These are phyloP conservation scores for Neoboletus magnificus DNA, from an alignment of 768 basidiomycete species.

Conservation along the genomic window DNA sequence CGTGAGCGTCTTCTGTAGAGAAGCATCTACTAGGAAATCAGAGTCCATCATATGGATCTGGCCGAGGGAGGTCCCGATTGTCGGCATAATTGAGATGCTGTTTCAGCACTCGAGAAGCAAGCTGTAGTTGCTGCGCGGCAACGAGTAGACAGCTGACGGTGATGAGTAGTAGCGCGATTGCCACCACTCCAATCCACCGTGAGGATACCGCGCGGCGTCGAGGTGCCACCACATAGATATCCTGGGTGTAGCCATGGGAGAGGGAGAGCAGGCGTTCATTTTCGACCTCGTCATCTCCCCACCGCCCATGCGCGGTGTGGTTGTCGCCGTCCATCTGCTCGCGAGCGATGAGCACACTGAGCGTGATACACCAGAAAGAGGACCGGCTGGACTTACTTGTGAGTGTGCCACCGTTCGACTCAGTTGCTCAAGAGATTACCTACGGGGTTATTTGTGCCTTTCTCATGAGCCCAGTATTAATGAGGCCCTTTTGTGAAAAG, in stretches of 20 bases:
- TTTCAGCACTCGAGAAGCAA: conserved; percentile 15
- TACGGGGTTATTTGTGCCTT: neutral
- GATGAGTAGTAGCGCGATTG: conserved; percentile 21
- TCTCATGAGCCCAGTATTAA: neutral
- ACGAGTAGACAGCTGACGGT: conserved; percentile 22
- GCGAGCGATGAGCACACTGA: neutral
- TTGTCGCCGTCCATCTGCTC: conserved; percentile 17
- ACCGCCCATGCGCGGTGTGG: conserved; percentile 10
- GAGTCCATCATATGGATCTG: conserved; percentile 31
- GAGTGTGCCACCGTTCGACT: neutral
- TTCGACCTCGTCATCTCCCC: conserved; percentile 14
- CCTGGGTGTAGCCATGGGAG: neutral
- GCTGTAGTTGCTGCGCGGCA: conserved; percentile 13
- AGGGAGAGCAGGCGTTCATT: conserved; percentile 12
- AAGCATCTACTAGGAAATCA: conserved; percentile 1
- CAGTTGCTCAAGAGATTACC: too few relatives aligned
- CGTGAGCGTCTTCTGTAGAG: neutral
- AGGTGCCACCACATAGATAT: neutral
- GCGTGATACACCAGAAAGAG: neutral
- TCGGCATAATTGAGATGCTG: conserved; percentile 20
- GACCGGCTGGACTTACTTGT: conserved; percentile 1
- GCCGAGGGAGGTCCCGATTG: conserved; percentile 28
- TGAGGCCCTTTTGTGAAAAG: too few relatives aligned
- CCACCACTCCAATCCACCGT: conserved; percentile 12
- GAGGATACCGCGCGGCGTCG: neutral